Evolutionary conservation across 2,329 filamentous ascomycete species (phyloP), one percentile per base, ranked within the genome.

Genomic region (Botrytis porri): DNA sequence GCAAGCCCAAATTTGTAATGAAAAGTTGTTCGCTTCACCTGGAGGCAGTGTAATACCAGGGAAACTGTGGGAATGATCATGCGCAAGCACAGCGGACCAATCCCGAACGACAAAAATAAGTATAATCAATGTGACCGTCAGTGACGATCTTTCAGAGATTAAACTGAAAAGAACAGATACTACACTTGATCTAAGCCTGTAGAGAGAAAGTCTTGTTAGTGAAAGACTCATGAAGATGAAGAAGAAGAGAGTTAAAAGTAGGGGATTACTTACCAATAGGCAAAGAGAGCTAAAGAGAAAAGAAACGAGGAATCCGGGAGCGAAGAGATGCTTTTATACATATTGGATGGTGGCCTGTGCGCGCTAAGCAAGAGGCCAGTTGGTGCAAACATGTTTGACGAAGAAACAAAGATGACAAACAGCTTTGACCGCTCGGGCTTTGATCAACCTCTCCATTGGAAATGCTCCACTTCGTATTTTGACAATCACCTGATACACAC

Each of bases 91-190:
- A 92, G 90, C 88, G 90, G 87, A 78, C 77, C 80, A 82, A 80
- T 78, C 80, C 81, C 83, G 79, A 87, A 77, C 74, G 78, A 74
- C 86, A 93, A 93, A 91, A 92, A 95, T 93, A 87, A 86, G 90
- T 89, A 89, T 93, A 94, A 95, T 93, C 90, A 89, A 86, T 87
- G 88, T 88, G 86, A 86, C 85, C 85, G 86, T 89, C 76, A 86
- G 85, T 92, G 88, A 89, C 86, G 86, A 86, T 87, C 88, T 94
- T 93, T 92, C 92, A 95, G 92, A 92, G 90, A 94, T 94, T 94
- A 95, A 94, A 94, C 92, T 95, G 90, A 93, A 92, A 94, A 94
- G 92, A 95, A 94, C 92, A 93, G 91, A 77, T 77, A 94, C 92
- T 94, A 93, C 91, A 94, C 91, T 93, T 94, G 92, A 94, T 94